Conservation (phyloP, 164 flowering plant genomes). For the Litsea cubeba region DNA sequence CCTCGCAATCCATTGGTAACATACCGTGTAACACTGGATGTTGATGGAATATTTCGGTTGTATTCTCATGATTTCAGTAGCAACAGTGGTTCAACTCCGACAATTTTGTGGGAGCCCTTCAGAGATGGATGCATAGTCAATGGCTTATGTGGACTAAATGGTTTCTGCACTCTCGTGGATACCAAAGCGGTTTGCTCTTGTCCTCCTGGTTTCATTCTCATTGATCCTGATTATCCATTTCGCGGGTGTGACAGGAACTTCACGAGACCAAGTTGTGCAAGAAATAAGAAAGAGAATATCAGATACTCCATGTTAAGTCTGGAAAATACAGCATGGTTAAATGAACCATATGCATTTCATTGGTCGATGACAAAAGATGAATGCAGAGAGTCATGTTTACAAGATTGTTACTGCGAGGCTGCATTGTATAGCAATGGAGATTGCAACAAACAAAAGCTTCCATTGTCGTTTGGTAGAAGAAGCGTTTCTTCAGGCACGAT, state of each 20-base stretch:
- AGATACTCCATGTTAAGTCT: neutral
- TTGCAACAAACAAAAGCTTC: conserved; percentile 26
- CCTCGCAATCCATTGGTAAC: neutral
- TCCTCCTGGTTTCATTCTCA: conserved; percentile 12
- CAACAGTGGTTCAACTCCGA: neutral
- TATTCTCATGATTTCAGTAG: neutral
- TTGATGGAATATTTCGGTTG: conserved; percentile 7
- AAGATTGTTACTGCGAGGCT: conserved; percentile 34
- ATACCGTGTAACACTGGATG: conserved; percentile 2
- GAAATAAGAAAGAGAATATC: neutral
- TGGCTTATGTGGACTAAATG: conserved; percentile 16
- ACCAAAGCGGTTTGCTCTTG: conserved; percentile 20
- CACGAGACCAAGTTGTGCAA: conserved; percentile 13
- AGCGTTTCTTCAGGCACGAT: neutral
- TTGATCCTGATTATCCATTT: conserved; percentile 17
- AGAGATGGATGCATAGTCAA: conserved; percentile 6
- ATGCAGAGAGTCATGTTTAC: conserved; percentile 31
- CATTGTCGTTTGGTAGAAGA: conserved; percentile 22
- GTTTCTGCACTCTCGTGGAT: neutral
- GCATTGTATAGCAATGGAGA: conserved; percentile 6
- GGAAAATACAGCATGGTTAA: conserved; percentile 24
- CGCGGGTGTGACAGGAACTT: conserved; percentile 27
- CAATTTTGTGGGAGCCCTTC: neutral
- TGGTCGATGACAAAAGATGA: conserved; percentile 16
- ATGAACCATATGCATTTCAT: conserved; percentile 7